Conservation (phyloP, 2,329 filamentous ascomycete species). For the Fusarium verticillioides region DNA sequence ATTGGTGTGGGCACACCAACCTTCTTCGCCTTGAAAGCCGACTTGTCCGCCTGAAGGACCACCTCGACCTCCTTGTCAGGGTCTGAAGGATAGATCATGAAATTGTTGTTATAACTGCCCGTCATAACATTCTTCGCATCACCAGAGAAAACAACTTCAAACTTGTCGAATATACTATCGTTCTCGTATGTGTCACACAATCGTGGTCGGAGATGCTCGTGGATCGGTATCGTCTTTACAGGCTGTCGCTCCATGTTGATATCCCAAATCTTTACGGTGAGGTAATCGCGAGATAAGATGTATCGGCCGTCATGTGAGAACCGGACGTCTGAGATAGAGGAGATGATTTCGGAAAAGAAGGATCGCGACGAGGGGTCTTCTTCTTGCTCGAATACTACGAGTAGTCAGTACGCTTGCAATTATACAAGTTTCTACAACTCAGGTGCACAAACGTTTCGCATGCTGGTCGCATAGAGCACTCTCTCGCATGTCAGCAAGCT, state of each 20-base stretch:
- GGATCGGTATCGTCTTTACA: constrained; percentile 98
- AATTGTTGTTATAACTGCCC: constrained; percentile 99
- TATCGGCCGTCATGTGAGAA: constrained; percentile 97
- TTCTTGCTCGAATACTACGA: constrained; percentile 95
- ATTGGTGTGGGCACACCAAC: constrained; percentile 97
- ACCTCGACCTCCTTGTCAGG: constrained; percentile 97
- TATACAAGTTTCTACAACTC: background rate
- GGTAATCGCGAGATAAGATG: constrained; percentile 96
- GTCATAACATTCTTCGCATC: constrained; percentile 99
- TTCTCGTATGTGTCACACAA: constrained; percentile 99
- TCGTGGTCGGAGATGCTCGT: constrained; percentile 93
- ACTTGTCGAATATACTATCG: constrained; percentile 99
- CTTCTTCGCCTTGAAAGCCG: constrained; percentile 99
- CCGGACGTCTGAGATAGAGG: constrained; percentile 97
- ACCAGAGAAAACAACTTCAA: constrained; percentile 98
- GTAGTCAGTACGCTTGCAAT: constrained; percentile 35
- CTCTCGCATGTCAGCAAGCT: constrained; percentile 97
- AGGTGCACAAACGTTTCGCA: constrained; percentile 76
- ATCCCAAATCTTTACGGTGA: constrained; percentile 99
- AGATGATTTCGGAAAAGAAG: constrained; percentile 99
- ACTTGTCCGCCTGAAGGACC: constrained; percentile 97
- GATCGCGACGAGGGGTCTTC: constrained; percentile 96
- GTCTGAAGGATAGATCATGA: constrained; percentile 99
- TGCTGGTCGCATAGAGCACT: constrained; percentile 96
- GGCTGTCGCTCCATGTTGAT: constrained; percentile 99